Evolutionary conservation across 2,329 filamentous ascomycete genomes (phyloP).

Genomic region (Penicillium fuscoglaucum): DNA sequence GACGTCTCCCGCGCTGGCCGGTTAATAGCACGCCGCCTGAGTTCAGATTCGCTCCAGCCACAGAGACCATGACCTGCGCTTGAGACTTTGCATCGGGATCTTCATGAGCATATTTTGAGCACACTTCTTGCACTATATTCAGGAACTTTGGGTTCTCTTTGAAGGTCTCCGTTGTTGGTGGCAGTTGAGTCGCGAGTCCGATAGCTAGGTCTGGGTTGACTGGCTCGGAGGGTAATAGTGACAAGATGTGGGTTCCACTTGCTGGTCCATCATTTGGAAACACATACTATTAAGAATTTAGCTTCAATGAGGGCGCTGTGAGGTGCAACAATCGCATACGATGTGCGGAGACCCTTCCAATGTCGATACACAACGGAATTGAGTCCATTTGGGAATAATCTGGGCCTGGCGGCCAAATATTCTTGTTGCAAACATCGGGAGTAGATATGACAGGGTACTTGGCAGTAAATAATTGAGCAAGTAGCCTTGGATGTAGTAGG

Average conservation of each 20-base stretch:
- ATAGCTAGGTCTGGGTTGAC: slow-evolving; percentile 56
- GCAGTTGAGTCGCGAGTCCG: slow-evolving; percentile 55
- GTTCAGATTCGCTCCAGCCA: slow-evolving; percentile 56
- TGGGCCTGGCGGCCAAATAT: slow-evolving; percentile 22
- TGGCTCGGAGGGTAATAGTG: slow-evolving; percentile 57
- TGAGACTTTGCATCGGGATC: slow-evolving; percentile 60
- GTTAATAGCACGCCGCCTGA: slow-evolving; percentile 53
- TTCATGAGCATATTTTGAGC: slow-evolving; percentile 54
- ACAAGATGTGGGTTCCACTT: slow-evolving; percentile 49
- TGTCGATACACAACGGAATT: slow-evolving; percentile 38
- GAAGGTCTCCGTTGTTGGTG: slow-evolving; percentile 58
- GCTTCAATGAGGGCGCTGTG: slow-evolving; percentile 5
- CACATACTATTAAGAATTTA: slow-evolving; percentile 46
- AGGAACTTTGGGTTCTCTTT: slow-evolving; percentile 59
- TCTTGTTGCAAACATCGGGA: slow-evolving; percentile 30
- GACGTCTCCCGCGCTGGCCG: slow-evolving; percentile 35
- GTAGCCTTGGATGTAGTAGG: background rate
- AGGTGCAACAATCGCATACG: slow-evolving; percentile 28
- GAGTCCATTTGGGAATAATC: slow-evolving; percentile 23
- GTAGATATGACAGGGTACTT: background rate
- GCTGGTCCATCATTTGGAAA: slow-evolving; percentile 47
- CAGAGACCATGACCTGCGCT: slow-evolving; percentile 61
- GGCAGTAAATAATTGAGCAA: background rate
- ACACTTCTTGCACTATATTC: slow-evolving; percentile 56
- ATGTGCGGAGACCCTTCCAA: slow-evolving; percentile 43